A percentile compares a stretch with the other conserved stretches of the same genome.
Evolutionary conservation across 1,139 yeast genomes (phyloP).

Genomic region (Pichia terricola): DNA sequence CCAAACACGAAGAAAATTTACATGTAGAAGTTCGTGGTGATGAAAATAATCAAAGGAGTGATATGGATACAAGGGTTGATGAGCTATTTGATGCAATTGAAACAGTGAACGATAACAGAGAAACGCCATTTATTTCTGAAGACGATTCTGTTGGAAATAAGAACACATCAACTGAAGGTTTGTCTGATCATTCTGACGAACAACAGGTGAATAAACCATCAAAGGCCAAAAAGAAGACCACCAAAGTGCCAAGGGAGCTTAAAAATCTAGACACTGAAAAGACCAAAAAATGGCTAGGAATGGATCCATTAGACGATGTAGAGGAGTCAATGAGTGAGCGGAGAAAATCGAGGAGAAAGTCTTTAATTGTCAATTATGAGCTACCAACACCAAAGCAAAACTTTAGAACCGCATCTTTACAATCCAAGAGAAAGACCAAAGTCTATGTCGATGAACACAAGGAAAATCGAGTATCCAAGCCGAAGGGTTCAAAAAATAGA

Average conservation of each 20-base stretch:
- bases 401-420: slow-evolving; percentile 18
- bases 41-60: background rate
- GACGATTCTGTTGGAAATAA: too few species aligned
- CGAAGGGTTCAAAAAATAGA: background rate
- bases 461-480: slow-evolving; percentile 8
- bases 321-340: slow-evolving; percentile 8
- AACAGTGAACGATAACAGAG: too few species aligned
- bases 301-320: slow-evolving; percentile 9
- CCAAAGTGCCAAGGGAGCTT: slow-evolving; percentile 28
- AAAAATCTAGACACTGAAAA: slow-evolving; percentile 15
- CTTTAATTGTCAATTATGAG: slow-evolving; percentile 54
- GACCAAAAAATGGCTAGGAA: slow-evolving; percentile 14
- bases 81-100: background rate
- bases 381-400: slow-evolving; percentile 18
- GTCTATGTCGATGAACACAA: slow-evolving; percentile 11
- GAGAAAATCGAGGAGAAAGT: slow-evolving; percentile 29
- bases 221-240: slow-evolving; percentile 5
- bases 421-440: slow-evolving; percentile 34
- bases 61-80: background rate
- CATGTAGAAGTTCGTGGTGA: too few species aligned
- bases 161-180: too few species aligned
- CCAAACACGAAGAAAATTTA: too few species aligned
- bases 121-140: too few species aligned
- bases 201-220: too few species aligned
- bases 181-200: too few species aligned